A percentile compares a stretch with the other conserved stretches of the same genome.
Conservation (phyloP, 768 basidiomycete genomes). For the Russula sp. region DNA sequence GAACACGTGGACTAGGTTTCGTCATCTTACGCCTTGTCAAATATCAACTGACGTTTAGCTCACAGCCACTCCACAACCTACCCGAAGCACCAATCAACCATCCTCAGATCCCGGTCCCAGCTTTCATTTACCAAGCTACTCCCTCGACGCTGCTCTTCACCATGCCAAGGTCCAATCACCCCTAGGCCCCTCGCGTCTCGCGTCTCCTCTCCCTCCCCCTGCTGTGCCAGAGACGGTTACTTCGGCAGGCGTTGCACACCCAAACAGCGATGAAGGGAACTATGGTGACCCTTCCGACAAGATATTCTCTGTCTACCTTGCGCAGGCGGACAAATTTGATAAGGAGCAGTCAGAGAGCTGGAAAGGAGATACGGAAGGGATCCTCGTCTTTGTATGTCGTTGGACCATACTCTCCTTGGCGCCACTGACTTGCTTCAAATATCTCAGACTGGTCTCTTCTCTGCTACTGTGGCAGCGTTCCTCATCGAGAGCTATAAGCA, state of each 20-base stretch:
- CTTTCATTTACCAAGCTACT: conserved; percentile 20
- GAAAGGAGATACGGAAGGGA: conserved; percentile 31
- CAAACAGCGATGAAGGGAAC: conserved; percentile 11
- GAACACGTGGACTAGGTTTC: neutral
- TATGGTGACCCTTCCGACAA: conserved; percentile 22
- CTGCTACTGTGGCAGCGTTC: conserved; percentile 33
- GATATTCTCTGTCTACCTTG: conserved; percentile 28
- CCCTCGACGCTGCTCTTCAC: conserved; percentile 9
- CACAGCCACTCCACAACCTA: neutral
- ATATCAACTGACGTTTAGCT: no score
- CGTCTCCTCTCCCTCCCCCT: conserved; percentile 1
- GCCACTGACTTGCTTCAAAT: neutral
- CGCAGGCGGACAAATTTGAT: conserved; percentile 26
- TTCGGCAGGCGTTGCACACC: neutral
- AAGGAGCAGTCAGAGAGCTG: conserved; percentile 26
- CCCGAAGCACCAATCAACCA: neutral
- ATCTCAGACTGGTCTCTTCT: conserved; percentile 33
- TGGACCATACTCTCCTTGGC: neutral
- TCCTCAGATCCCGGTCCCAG: neutral
- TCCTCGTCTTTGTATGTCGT: conserved; percentile 30
- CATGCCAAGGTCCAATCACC: neutral
- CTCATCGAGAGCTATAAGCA: conserved; percentile 31
- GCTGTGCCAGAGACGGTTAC: neutral
- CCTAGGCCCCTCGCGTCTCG: neutral
- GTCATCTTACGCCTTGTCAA: neutral